phyloP scores from a whole-genome alignment of 768 basidiomycete species.

The Boletus vermiculosoides region DNA sequence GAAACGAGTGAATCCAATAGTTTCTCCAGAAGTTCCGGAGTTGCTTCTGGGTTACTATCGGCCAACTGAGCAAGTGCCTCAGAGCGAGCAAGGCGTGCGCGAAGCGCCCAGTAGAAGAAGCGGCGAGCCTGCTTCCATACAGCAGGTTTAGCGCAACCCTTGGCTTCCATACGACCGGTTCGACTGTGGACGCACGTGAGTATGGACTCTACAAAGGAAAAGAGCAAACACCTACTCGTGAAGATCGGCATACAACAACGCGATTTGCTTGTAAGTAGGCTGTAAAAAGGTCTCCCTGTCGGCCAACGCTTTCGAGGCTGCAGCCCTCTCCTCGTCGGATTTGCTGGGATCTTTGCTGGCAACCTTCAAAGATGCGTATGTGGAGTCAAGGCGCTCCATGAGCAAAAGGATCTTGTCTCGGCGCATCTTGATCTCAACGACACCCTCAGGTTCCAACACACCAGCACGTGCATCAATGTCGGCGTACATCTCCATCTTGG shows the following conservation, averaged over 20 bases:
- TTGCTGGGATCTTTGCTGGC: conserved; percentile 75
- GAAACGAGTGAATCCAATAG: conserved; percentile 63
- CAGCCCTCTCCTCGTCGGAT: conserved; percentile 70
- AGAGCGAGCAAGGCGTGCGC: conserved; percentile 75
- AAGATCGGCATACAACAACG: conserved; percentile 91
- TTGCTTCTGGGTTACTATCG: conserved; percentile 69
- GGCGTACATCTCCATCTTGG: conserved; percentile 99
- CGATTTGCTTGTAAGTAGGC: conserved; percentile 92
- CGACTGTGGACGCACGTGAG: conserved; percentile 53
- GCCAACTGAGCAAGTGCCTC: conserved; percentile 60
- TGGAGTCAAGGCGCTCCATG: conserved; percentile 91
- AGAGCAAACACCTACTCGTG: conserved; percentile 69
- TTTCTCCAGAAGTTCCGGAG: conserved; percentile 62
- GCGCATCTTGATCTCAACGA: conserved; percentile 97
- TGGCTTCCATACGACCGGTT: conserved; percentile 94
- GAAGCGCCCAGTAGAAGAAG: conserved; percentile 91
- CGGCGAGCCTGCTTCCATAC: conserved; percentile 89
- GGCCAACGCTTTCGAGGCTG: conserved; percentile 65
- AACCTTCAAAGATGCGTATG: conserved; percentile 77
- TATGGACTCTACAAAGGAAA: neutral
- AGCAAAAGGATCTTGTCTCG: conserved; percentile 85
- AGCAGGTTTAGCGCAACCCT: conserved; percentile 85
- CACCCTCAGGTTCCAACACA: conserved; percentile 95
- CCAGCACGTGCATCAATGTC: conserved; percentile 95
- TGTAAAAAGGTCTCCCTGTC: conserved; percentile 77